Evolutionary conservation across 1,284 basidiomycete genomes (phyloP).

Genomic region (Xerocomus tenax): DNA sequence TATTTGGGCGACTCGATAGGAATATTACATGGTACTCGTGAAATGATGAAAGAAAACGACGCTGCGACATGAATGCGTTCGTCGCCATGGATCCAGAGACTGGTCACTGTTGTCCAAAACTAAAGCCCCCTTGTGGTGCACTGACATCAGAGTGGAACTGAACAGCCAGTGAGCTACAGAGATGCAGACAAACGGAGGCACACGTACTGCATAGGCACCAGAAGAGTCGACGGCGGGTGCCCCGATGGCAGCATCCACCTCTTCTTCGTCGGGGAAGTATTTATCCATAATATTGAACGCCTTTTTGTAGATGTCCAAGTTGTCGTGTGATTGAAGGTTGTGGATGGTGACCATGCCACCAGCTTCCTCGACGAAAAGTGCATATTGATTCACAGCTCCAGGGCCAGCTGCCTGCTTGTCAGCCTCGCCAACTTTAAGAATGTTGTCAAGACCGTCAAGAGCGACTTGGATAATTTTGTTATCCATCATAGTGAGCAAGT

Average conservation of each 20-base stretch:
- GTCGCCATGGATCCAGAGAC: conserved; percentile 8
- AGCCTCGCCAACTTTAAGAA: conserved; percentile 95
- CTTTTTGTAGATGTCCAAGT: conserved; percentile 99
- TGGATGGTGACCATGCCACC: conserved; percentile 98
- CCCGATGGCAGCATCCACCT: conserved; percentile 70
- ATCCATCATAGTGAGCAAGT: conserved; percentile 94
- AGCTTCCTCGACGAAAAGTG: conserved; percentile 91
- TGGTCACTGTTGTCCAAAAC: conserved; percentile 56
- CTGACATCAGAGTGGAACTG: conserved; percentile 75
- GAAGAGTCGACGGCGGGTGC: conserved; percentile 79
- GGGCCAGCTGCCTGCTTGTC: conserved; percentile 83
- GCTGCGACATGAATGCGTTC: conserved; percentile 1
- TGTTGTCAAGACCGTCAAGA: conserved; percentile 96
- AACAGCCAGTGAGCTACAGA: conserved; percentile 8
- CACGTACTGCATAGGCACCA: conserved; percentile 82
- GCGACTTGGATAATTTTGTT: conserved; percentile 99
- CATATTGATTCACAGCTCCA: conserved; percentile 87
- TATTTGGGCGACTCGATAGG: conserved; percentile 10
- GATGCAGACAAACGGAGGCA: conserved; percentile 5
- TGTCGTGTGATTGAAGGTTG: conserved; percentile 98
- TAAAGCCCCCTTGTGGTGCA: conserved; percentile 91
- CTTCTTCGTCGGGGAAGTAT: conserved; percentile 84
- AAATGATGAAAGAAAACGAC: conserved; percentile 16
- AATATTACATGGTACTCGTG: conserved; percentile 19
- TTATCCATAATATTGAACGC: conserved; percentile 99